A percentile compares a stretch with the other conserved stretches of the same genome.
Conservation (phyloP, 768 basidiomycete genomes). For the Collybia sp. region DNA sequence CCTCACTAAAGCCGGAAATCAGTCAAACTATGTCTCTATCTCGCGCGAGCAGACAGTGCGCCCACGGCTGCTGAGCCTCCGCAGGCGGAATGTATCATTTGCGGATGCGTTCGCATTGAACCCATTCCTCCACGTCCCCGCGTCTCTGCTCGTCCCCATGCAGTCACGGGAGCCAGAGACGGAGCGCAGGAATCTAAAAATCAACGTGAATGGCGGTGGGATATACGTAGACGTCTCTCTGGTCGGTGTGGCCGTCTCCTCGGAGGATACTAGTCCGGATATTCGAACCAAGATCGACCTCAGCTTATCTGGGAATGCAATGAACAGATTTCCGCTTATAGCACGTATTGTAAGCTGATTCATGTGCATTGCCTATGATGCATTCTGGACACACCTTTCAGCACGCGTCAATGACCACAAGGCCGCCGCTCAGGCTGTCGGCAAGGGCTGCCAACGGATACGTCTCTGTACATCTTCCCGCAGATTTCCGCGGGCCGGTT, state of each 20-base stretch:
- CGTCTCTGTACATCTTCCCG: slow-evolving; percentile 29
- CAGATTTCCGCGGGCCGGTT: slow-evolving; percentile 33
- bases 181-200: slow-evolving; percentile 27
- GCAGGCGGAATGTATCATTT: slow-evolving; percentile 12
- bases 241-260: slow-evolving; percentile 6
- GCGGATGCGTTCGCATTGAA: slow-evolving; percentile 33
- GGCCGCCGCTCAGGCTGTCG: neutral
- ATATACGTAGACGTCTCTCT: slow-evolving; percentile 32
- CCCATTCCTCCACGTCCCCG: slow-evolving; percentile 30
- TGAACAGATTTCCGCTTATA: too few species aligned
- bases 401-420: neutral
- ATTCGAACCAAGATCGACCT: too few species aligned
- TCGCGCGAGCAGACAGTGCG: too few species aligned
- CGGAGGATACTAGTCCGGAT: neutral
- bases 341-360: too few species aligned
- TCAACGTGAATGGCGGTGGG: slow-evolving; percentile 21
- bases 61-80: too few species aligned
- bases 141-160: slow-evolving; percentile 29
- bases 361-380: too few species aligned
- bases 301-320: too few species aligned
- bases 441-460: neutral
- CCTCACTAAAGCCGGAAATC: too few species aligned
- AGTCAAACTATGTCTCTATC: too few species aligned
- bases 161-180: slow-evolving; percentile 22
- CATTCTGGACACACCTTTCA: too few species aligned